A percentile compares a stretch with the other conserved stretches of the same genome.
phyloP scores from a whole-genome alignment of 148 eudicot species.

The Mesembryanthemum crystallinum region DNA sequence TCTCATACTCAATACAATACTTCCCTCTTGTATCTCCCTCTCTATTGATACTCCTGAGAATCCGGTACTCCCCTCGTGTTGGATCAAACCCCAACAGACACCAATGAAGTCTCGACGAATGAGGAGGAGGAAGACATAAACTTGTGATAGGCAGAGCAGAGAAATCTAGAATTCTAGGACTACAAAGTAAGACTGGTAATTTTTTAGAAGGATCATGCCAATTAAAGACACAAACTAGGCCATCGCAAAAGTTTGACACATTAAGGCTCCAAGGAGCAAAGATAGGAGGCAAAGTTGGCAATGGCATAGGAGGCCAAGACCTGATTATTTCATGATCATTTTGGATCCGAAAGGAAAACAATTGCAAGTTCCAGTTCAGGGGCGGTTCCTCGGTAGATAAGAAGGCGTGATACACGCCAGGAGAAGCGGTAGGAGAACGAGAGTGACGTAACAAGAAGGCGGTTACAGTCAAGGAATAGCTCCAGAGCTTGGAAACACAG shows the following conservation, averaged over 20 bases:
- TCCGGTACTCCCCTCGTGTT: not conserved
- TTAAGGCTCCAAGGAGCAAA: not conserved
- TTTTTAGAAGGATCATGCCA: no score
- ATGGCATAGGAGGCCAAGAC: not conserved
- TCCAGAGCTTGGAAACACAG: no score
- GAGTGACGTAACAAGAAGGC: no score
- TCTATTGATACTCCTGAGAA: not conserved
- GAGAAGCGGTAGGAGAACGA: no score
- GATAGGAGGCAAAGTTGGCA: not conserved
- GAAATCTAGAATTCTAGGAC: not conserved
- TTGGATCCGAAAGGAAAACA: not conserved
- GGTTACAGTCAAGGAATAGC: no score
- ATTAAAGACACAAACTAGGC: no score
- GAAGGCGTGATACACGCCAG: not conserved
- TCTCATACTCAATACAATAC: not conserved
- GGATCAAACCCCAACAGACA: not conserved
- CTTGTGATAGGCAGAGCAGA: not conserved
- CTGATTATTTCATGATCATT: not conserved
- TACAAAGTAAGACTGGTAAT: not conserved
- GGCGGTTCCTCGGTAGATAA: not conserved
- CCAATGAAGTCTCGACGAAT: not conserved
- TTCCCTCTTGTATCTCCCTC: not conserved
- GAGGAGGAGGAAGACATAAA: no score
- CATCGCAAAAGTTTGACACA: not conserved
- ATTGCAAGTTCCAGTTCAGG: not conserved